These are phyloP conservation scores for Suillus tomentosus DNA, from an alignment of 768 basidiomycete genomes.

Conservation along the genomic window DNA sequence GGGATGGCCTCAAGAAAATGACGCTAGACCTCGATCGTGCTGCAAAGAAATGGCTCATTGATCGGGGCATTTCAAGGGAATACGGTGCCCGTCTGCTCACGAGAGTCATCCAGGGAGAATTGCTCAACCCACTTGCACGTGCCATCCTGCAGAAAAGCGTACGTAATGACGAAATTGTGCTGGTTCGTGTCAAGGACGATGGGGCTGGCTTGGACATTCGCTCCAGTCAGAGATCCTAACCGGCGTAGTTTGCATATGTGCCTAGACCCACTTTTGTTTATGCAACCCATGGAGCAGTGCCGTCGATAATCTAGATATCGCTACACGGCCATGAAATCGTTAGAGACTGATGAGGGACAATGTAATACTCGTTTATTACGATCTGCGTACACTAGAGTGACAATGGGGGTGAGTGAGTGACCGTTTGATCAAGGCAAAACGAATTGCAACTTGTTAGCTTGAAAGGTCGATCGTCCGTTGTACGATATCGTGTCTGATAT, in stretches of 20 bases:
- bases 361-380: not conserved
- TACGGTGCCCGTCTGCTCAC: slow-evolving; percentile 53
- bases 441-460: too few species aligned
- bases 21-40: slow-evolving; percentile 39
- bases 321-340: not conserved
- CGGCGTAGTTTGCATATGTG: not conserved
- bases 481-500: too few species aligned
- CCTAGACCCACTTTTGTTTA: not conserved
- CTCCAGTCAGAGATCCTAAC: too few species aligned
- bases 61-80: slow-evolving; percentile 33
- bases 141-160: slow-evolving; percentile 46
- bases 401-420: too few species aligned
- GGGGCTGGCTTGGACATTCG: not conserved
- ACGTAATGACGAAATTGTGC: slow-evolving; percentile 40
- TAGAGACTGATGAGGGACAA: not conserved
- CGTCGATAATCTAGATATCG: not conserved
- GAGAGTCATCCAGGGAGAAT: slow-evolving; percentile 47
- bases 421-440: too few species aligned
- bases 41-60: slow-evolving; percentile 36
- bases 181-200: slow-evolving; percentile 10
- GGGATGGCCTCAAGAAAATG: slow-evolving; percentile 42
- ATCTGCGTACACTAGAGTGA: not conserved
- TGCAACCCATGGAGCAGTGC: not conserved
- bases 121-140: slow-evolving; percentile 50
- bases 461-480: too few species aligned